Conservation (phyloP, 352 stramenopile genomes). For the Aphanomyces cochlioides region DNA sequence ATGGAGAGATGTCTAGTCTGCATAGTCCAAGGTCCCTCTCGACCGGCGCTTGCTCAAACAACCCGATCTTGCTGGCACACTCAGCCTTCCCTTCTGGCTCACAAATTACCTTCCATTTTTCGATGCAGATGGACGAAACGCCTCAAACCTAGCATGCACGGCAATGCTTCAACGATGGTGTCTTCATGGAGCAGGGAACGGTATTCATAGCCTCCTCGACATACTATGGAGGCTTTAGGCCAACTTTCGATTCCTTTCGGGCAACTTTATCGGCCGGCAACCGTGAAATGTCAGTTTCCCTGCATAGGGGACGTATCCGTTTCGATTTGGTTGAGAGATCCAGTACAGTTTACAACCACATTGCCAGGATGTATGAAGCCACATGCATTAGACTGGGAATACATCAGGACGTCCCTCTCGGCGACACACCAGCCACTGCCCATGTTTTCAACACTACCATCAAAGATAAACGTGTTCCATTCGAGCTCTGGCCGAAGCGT, state of each 20-base stretch:
- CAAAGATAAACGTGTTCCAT: conserved; percentile 2
- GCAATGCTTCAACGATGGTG: background rate
- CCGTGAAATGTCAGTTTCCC: background rate
- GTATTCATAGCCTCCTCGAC: conserved; percentile 3
- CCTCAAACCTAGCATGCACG: background rate
- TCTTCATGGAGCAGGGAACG: background rate
- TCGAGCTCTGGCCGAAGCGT: conserved; percentile 10
- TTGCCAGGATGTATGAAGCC: background rate
- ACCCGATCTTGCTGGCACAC: background rate
- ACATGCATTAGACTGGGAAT: background rate
- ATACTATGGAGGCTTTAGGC: background rate
- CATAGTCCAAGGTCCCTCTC: background rate
- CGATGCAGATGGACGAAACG: background rate
- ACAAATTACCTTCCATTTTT: background rate
- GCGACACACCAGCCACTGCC: background rate
- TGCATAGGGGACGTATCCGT: background rate
- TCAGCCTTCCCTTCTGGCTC: conserved; percentile 22
- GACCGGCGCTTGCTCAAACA: background rate
- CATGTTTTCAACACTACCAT: conserved; percentile 6
- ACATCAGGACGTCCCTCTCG: background rate
- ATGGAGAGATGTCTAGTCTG: conserved; percentile 6
- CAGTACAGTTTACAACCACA: conserved; percentile 5
- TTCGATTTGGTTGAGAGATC: background rate
- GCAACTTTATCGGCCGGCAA: background rate
- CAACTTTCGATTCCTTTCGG: too few species aligned